Evolutionary conservation across 768 basidiomycete genomes (phyloP), one percentile per base, ranked within the genome.

Genomic region (Tubosaeta sp.): DNA sequence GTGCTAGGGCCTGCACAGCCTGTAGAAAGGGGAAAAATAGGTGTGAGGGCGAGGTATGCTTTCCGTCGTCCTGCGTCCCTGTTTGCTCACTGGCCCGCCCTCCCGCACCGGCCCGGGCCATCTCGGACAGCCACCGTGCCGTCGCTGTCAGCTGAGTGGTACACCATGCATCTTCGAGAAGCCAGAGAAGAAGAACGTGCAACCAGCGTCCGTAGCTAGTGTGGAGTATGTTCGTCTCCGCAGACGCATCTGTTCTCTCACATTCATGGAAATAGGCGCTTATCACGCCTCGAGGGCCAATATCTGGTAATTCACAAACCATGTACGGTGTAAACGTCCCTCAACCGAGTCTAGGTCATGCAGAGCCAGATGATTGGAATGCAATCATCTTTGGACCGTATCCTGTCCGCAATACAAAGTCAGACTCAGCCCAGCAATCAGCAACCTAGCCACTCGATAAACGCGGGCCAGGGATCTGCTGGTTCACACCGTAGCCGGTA

Each of bases 321-420:
- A 17, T 44, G 29, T 26, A 10, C 43, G 22, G 7, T 31, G 35
- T 13, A 41, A 47, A 26, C 11, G 19, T n/a, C 32, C 43, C 49
- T 56, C 42, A 39, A 46, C 41, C 29, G 37, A 54, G 52, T 55
- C 34, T 56, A 90, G 89, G 86, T 91, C 59, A 88, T 93, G 82
- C 89, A 93, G 68, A 90, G 88, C 71, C 91, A 92, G 67, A 91
- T 93, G 88, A 92, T 93, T 60, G 91, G 91, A 61, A 89, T 93
- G 86, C 91, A 93, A 70, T 87, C 89, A 6, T 87, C 90, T 25
- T 69, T 93, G 57, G 91, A 93, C 70, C 81, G 91, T 47, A 93
- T 93, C 64, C 72, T 93, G 50, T 73, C 78, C 42, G 84, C 81
- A 3, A 75, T 92, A 52, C 86, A 81, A 60, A 63, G 47, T 39